Percentiles rank a stretch among this genome's conserved stretches.
These are phyloP conservation scores for Erucastrum elatum DNA, from an alignment of 345 rosid genomes.

Conservation along the genomic window DNA sequence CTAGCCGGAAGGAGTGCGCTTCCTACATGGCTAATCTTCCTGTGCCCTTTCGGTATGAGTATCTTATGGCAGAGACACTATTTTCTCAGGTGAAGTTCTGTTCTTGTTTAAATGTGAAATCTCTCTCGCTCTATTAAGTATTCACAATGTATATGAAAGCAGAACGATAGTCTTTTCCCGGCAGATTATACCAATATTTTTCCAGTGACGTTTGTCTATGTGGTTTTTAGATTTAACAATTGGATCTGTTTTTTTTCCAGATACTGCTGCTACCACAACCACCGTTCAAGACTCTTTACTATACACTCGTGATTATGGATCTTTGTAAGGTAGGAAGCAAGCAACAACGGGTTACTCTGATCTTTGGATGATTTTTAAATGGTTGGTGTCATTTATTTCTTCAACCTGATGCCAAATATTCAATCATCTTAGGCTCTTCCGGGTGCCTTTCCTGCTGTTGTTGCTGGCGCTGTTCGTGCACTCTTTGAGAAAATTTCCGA, in stretches of 20 bases:
- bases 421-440: constrained; percentile 84
- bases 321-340: constrained; percentile 77
- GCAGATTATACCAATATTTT: not conserved
- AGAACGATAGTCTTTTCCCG: not conserved
- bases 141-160: not conserved
- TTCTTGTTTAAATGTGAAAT: constrained; percentile 7
- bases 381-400: constrained; percentile 10
- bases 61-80: constrained; percentile 96
- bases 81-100: constrained; percentile 82
- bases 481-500: constrained; percentile 93
- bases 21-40: constrained; percentile 93
- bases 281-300: constrained; percentile 91
- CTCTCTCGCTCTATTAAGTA: not conserved
- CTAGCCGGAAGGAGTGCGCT: constrained; percentile 99
- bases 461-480: constrained; percentile 96
- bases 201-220: not conserved
- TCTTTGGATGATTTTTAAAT: not conserved
- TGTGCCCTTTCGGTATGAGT: constrained; percentile 94
- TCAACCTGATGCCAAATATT: constrained; percentile 34
- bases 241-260: constrained; percentile 41
- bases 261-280: constrained; percentile 88
- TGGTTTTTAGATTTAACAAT: constrained; percentile 19
- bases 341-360: constrained; percentile 7
- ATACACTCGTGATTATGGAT: constrained; percentile 93
- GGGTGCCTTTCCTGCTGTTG: constrained; percentile 99